Evolutionary conservation across 2,329 filamentous ascomycete genomes (phyloP).

Genomic region (Ophiosphaerella korrae): DNA sequence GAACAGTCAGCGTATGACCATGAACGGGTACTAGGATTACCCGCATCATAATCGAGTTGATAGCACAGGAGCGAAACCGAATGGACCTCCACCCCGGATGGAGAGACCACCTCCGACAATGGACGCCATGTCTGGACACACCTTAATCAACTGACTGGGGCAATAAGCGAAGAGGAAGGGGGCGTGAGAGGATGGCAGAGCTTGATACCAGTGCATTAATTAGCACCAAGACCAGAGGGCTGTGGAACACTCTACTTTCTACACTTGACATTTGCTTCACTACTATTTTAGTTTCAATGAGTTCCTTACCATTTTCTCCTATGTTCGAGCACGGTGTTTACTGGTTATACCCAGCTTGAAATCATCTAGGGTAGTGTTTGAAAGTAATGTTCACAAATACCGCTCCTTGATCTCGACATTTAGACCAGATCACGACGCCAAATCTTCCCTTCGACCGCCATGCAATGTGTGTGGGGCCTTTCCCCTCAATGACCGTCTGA

Average conservation of each 20-base stretch:
- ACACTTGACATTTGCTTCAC: slow-evolving; percentile 36
- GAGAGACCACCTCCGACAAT: slow-evolving; percentile 29
- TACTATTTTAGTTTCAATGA: slow-evolving; percentile 45
- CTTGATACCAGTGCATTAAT: slow-evolving; percentile 48
- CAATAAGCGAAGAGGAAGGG: slow-evolving; percentile 12
- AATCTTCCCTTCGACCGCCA: too few relatives aligned
- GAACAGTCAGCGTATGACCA: slow-evolving; percentile 94
- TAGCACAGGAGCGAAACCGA: slow-evolving; percentile 32
- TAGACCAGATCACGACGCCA: not conserved
- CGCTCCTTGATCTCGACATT: slow-evolving; percentile 3
- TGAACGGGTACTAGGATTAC: slow-evolving; percentile 88
- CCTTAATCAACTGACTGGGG: not conserved
- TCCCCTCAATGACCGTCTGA: too few relatives aligned
- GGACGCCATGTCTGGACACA: slow-evolving; percentile 26
- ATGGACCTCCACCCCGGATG: slow-evolving; percentile 27
- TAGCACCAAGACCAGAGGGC: slow-evolving; percentile 32
- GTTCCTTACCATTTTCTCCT: slow-evolving; percentile 34
- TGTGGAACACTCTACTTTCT: slow-evolving; percentile 30
- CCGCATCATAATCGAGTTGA: slow-evolving; percentile 40
- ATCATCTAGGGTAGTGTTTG: slow-evolving; percentile 31
- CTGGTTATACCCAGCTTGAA: slow-evolving; percentile 26
- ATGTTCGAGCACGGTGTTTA: slow-evolving; percentile 36
- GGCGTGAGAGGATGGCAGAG: slow-evolving; percentile 1
- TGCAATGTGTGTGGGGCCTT: too few relatives aligned
- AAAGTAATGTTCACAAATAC: slow-evolving; percentile 29